These are phyloP conservation scores for Alloteropsis semialata DNA, from an alignment of 176 grass and related monocot species.

Conservation along the genomic window DNA sequence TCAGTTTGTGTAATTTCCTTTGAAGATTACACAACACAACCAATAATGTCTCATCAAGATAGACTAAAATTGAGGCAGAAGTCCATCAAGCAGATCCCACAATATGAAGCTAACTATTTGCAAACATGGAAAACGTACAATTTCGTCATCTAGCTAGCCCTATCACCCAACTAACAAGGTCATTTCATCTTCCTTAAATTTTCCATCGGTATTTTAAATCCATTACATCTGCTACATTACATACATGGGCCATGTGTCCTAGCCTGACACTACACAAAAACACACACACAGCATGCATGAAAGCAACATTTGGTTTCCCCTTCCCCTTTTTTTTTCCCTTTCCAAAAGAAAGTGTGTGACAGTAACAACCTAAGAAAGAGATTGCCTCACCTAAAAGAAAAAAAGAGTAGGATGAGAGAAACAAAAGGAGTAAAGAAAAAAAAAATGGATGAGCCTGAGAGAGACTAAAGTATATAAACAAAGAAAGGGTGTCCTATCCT, in stretches of 20 bases:
- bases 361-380: slow-evolving; percentile 41
- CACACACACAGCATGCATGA: slow-evolving; percentile 16
- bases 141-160: not conserved
- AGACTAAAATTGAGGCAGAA: not conserved
- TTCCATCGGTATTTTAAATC: not conserved
- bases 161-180: not conserved
- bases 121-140: not conserved
- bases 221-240: not conserved
- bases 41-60: not conserved
- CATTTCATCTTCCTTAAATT: not conserved
- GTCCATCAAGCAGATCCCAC: not conserved
- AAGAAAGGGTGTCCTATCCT: not conserved
- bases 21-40: not conserved
- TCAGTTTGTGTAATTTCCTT: not conserved
- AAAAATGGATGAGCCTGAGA: not conserved
- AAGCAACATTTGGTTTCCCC: slow-evolving; percentile 36
- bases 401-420: not conserved
- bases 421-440: not conserved
- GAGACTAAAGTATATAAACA: slow-evolving; percentile 33
- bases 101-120: not conserved
- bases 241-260: not conserved
- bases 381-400: slow-evolving; percentile 46
- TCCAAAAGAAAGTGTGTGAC: slow-evolving; percentile 33
- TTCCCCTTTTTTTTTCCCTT: not conserved
- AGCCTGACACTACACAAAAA: slow-evolving; percentile 2